Conservation (phyloP, 169 alveolate species). For the Plasmodium knowlesi region DNA sequence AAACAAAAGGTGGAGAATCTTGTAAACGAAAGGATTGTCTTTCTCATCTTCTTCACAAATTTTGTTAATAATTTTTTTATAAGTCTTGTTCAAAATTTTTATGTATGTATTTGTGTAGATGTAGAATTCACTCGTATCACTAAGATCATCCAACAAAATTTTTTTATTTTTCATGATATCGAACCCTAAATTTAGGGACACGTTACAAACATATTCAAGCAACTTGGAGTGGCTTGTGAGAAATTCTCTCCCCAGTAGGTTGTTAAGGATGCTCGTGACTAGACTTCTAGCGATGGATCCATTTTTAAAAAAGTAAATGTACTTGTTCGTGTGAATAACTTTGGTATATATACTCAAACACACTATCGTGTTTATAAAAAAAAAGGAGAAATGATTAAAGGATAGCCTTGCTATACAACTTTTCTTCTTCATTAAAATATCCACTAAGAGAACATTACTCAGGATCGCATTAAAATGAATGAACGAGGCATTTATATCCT, state of each 20-base stretch:
- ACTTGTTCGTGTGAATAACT: constrained; percentile 36
- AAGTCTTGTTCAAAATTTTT: constrained; percentile 49
- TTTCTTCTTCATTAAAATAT: constrained; percentile 64
- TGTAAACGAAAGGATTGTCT: constrained; percentile 44
- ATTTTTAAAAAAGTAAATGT: constrained; percentile 50
- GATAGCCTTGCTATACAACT: constrained; percentile 51
- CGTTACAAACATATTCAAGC: constrained; percentile 57
- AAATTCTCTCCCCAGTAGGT: constrained; percentile 56
- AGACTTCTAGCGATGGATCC: constrained; percentile 49
- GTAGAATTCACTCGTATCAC: constrained; percentile 22
- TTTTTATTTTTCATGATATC: constrained; percentile 60
- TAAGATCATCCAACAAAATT: constrained; percentile 14
- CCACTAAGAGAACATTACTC: constrained; percentile 34
- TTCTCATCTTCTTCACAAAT: constrained; percentile 46
- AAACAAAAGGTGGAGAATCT: constrained; percentile 31
- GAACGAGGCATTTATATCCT: constrained; percentile 26
- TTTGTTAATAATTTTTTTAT: constrained; percentile 44
- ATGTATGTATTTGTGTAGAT: constrained; percentile 43
- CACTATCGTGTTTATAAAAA: constrained; percentile 50
- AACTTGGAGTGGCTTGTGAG: constrained; percentile 51
- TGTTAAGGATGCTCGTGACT: constrained; percentile 43
- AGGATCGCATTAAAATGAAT: constrained; percentile 65
- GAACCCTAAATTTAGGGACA: constrained; percentile 41
- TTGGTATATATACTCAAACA: constrained; percentile 71
- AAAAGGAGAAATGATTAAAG: constrained; percentile 56